phyloP scores from a whole-genome alignment of 2,329 filamentous ascomycete genomes.

The Aspergillus chevalieri region DNA sequence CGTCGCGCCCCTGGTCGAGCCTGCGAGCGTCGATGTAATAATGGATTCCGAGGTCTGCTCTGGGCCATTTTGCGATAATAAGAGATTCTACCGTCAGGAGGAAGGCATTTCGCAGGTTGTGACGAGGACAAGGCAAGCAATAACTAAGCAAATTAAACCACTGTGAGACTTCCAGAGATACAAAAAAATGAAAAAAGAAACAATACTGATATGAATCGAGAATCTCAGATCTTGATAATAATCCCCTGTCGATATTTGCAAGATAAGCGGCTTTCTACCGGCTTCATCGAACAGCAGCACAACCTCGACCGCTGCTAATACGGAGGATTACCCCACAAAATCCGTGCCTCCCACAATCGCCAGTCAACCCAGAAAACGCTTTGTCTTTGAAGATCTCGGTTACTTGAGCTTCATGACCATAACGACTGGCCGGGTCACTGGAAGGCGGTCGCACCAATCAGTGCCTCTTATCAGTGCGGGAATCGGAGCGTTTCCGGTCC shows the following conservation, averaged over 20 bases:
- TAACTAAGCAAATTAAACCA: background rate
- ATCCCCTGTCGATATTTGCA: background rate
- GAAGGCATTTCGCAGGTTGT: constrained; percentile 4
- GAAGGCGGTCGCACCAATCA: background rate
- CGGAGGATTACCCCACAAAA: background rate
- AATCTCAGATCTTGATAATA: background rate
- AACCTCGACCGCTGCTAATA: background rate
- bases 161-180: background rate
- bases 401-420: too few relatives aligned
- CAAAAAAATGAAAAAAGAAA: background rate
- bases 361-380: too few relatives aligned
- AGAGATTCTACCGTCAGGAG: background rate
- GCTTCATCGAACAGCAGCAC: background rate
- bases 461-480: background rate
- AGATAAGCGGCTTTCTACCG: background rate
- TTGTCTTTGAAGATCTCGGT: background rate
- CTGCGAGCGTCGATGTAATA: constrained; percentile 11
- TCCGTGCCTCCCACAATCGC: too few relatives aligned
- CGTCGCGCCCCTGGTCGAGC: constrained; percentile 15
- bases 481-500: background rate
- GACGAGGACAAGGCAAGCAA: background rate
- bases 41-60: constrained; percentile 3
- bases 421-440: background rate
- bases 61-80: constrained; percentile 6
- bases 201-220: background rate